Evolutionary conservation across 2,329 filamentous ascomycete genomes (phyloP), one percentile per base, ranked within the genome.

Genomic region (Xylariaceae sp.): DNA sequence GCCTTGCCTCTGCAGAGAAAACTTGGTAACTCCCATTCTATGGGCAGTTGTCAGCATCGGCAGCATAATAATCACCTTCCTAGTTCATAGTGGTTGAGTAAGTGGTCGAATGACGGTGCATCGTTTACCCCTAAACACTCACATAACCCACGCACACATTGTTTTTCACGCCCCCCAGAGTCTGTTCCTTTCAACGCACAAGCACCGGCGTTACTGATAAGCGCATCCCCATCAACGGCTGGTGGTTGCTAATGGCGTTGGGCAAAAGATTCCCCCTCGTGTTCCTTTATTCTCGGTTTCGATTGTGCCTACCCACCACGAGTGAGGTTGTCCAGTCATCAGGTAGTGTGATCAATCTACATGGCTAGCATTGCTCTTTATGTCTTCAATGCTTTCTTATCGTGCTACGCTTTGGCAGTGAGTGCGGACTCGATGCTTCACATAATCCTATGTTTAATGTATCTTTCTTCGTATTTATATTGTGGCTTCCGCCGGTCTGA

Each of bases 191-290:
- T 34, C 30, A 39, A 42, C 53, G 48, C 37, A 52, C n/a, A 23
- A 35, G 30, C 56, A 57, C 59, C 23, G 65, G 67, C 64, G 66
- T 69, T 67, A 62, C 53, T 55, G 55, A 65, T 56, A 66, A 61
- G 61, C 59, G 62, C 55, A 56, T 56, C 9, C 37, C 8, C 53
- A 47, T 48, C 47, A 45, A n/a, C 49, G 53, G 52, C 56, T 4
- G 55, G 56, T 62, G 58, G 62, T 62, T 64, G 55, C 17, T 17
- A 39, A 62, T 47, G 65, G 66, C 62, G 66, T 69, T 65, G 50
- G 64, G 56, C 49, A 58, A 59, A 4, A 62, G 62, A 66, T 65
- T 66, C 63, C 65, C 66, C 58, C 15, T 55, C 52, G 44, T 56
- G 54, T 56, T 56, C 44, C 59, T 59, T 58, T 30, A 2, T 17